phyloP scores from a whole-genome alignment of 352 stramenopile species.

The Phytophthora brassicae region DNA sequence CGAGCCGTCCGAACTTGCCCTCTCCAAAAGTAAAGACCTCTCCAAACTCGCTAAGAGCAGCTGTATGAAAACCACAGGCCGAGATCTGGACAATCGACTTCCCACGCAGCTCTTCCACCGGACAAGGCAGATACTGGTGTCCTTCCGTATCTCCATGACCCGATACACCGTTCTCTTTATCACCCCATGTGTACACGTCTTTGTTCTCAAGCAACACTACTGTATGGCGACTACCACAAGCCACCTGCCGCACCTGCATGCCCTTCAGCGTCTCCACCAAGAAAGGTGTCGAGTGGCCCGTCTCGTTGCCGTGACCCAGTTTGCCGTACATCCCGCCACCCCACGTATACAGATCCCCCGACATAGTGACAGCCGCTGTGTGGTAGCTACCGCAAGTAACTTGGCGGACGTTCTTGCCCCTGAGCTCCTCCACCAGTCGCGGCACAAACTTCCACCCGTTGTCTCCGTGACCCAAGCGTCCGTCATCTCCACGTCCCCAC shows the following conservation, averaged over 20 bases:
- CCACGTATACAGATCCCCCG: slow-evolving; percentile 94
- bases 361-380: slow-evolving; percentile 93
- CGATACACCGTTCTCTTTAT: slow-evolving; percentile 96
- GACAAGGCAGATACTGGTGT: slow-evolving; percentile 93
- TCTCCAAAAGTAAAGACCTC: slow-evolving; percentile 95
- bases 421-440: slow-evolving; percentile 89
- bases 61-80: slow-evolving; percentile 87
- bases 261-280: slow-evolving; percentile 94
- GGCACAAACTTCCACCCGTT: slow-evolving; percentile 98
- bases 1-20: slow-evolving; percentile 89
- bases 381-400: slow-evolving; percentile 96
- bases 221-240: slow-evolving; percentile 94
- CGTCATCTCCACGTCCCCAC: slow-evolving; percentile 89
- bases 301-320: slow-evolving; percentile 92
- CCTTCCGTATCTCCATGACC: slow-evolving; percentile 94
- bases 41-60: slow-evolving; percentile 77
- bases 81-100: slow-evolving; percentile 90
- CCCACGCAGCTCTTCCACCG: slow-evolving; percentile 87
- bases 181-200: slow-evolving; percentile 94
- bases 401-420: slow-evolving; percentile 89
- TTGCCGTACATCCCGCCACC: slow-evolving; percentile 97
- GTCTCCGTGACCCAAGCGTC: slow-evolving; percentile 89
- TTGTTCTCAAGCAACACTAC: slow-evolving; percentile 88
- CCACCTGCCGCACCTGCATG: slow-evolving; percentile 90
- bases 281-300: slow-evolving; percentile 91